Percentiles rank a stretch among this genome's conserved stretches.
Evolutionary conservation across 805 yeast species (phyloP).

Genomic region (Candida jianshihensis): DNA sequence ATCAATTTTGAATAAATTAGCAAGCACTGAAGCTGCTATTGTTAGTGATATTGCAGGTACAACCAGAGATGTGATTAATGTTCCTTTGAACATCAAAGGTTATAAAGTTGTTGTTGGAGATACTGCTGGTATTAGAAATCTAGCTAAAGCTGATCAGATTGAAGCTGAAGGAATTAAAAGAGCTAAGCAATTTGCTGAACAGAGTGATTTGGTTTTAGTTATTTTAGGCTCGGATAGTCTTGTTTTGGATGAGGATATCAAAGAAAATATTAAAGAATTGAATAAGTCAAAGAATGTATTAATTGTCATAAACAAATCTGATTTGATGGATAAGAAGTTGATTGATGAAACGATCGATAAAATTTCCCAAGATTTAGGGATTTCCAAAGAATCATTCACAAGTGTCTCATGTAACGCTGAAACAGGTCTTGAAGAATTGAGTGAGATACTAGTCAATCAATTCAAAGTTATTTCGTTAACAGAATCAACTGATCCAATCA

Average conservation of each 20-base stretch:
- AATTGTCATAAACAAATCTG: constrained; percentile 55
- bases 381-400: constrained; percentile 20
- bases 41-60: constrained; percentile 93
- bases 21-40: constrained; percentile 77
- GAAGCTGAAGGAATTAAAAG: constrained; percentile 78
- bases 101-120: constrained; percentile 81
- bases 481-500: constrained; percentile 55
- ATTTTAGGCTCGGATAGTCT: constrained; percentile 47
- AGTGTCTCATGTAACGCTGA: constrained; percentile 57
- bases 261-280: constrained; percentile 29
- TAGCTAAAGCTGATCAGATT: constrained; percentile 43
- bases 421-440: constrained; percentile 47
- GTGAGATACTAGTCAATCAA: constrained; percentile 30
- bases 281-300: constrained; percentile 26
- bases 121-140: constrained; percentile 80
- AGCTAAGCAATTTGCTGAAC: constrained; percentile 53
- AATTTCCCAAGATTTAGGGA: constrained; percentile 17
- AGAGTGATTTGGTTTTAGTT: constrained; percentile 64
- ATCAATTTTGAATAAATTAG: constrained; percentile 69
- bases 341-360: constrained; percentile 16
- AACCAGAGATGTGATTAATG: constrained; percentile 81
- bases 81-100: constrained; percentile 76
- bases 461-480: constrained; percentile 46
- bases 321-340: constrained; percentile 28
- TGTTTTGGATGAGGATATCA: constrained; percentile 30